Evolutionary conservation across 495 filamentous ascomycete species (phyloP).

Genomic region (Cetradonia linearis): DNA sequence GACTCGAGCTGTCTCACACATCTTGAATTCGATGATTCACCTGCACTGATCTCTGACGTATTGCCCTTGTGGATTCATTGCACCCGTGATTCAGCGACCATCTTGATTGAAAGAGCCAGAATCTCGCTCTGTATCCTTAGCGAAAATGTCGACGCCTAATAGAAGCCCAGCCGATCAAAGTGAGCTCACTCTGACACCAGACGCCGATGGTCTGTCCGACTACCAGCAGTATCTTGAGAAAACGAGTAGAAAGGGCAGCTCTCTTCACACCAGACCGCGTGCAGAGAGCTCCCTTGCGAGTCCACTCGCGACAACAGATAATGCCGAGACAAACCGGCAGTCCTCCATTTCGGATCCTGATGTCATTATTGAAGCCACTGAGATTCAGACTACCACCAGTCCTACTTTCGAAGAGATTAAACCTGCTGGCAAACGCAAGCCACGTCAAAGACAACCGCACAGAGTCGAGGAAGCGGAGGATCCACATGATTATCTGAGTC

Average conservation of each 20-base stretch:
- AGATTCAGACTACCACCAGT: background rate
- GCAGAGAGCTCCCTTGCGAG: slow-evolving; percentile 4
- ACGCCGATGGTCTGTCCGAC: slow-evolving; percentile 11
- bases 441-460: slow-evolving; percentile 2
- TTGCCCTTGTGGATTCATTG: background rate
- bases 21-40: background rate
- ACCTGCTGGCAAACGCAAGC: slow-evolving; percentile 3
- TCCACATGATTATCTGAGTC: slow-evolving; percentile 30
- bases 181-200: slow-evolving; percentile 17
- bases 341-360: background rate
- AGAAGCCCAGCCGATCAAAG: slow-evolving; percentile 2
- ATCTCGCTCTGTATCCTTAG: background rate
- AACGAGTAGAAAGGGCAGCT: slow-evolving; percentile 11
- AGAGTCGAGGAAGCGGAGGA: slow-evolving; percentile 14
- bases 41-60: background rate
- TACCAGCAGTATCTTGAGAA: slow-evolving; percentile 20
- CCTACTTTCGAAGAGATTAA: slow-evolving; percentile 6
- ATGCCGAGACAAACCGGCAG: background rate
- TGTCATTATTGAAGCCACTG: background rate
- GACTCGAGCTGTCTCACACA: background rate
- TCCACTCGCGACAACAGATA: background rate
- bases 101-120: background rate
- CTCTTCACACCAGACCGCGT: background rate
- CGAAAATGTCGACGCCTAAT: background rate
- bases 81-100: background rate